Base-by-base conservation (phyloP, 768 basidiomycete species). In the Rubroboletus pulcherrimus region DNA sequence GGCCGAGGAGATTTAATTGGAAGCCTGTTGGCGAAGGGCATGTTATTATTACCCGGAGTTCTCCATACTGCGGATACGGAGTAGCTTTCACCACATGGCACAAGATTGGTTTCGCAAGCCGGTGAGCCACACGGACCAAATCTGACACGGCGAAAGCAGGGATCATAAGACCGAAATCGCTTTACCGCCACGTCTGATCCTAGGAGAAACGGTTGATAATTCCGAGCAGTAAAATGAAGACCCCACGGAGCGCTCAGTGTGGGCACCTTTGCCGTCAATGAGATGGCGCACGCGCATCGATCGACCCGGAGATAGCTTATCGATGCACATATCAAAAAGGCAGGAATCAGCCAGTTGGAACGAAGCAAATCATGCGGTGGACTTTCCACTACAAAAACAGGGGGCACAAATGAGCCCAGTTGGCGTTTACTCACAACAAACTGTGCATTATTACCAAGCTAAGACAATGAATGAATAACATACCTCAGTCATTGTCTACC, bases 181-280 rank as follows among this genome's bases (percentile, higher is more conserved):
- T 34, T 41, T 53, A 38, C 34, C 7, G 29, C 34, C 54, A 40
- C 30, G 15, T 42, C 31, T 33, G 47, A 46, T 38, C 54, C 54
- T 49, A 45, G 29, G 42, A n/a, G 21, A 51, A 29, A 35, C 29
- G 33, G 17, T 15, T 8, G n/a, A 19, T 40, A 1, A 9, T 5
- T 11, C 11, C 7, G 19, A 40, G 29, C 30, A 9, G 14, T 9
- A 44, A 47, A 49, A 60, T 60, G 48, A 50, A 60, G 48, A 40
- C 44, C 49, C 51, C 43, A 39, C 34, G 42, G 30, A 17, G 17
- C 26, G 14, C 34, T 33, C 48, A 12, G 19, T 29, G 31, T 14
- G n/a, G 26, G n/a, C 8, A 37, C 42, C 41, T 10, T 44, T 39
- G 29, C 14, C 15, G 15, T 35, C 29, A 41, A 19, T 34, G 29